A percentile compares a stretch with the other conserved stretches of the same genome.
phyloP scores from a whole-genome alignment of 78 protist species.

The Planoprotostelium fungivorum region DNA sequence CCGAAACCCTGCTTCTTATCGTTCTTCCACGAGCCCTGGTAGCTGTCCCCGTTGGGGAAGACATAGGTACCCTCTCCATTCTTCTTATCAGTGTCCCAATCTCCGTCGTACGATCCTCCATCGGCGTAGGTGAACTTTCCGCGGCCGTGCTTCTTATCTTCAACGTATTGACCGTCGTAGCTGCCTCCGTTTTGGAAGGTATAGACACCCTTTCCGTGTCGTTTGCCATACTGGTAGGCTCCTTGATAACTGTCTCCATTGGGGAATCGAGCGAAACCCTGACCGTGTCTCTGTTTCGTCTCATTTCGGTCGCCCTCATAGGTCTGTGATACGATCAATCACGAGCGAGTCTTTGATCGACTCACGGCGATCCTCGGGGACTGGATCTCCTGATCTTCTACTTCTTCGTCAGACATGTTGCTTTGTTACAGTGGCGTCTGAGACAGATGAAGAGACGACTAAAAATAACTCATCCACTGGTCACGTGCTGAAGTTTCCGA shows the following conservation, averaged over 20 bases:
- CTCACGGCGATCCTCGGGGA: background rate
- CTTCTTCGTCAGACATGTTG: background rate
- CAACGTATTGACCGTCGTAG: slow-evolving; percentile 6
- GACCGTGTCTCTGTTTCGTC: background rate
- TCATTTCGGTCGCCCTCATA: background rate
- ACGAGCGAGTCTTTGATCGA: background rate
- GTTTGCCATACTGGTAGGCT: background rate
- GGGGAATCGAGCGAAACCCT: background rate
- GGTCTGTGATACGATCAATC: background rate
- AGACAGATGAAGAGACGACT: too few relatives aligned
- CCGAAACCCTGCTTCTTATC: slow-evolving; percentile 1
- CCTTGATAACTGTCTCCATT: slow-evolving; percentile 6
- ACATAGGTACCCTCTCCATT: background rate
- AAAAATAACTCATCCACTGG: too few relatives aligned
- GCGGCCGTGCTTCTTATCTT: slow-evolving; percentile 7
- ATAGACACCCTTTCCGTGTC: slow-evolving; percentile 17
- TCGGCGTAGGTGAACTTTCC: slow-evolving; percentile 8
- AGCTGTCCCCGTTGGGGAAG: slow-evolving; percentile 7
- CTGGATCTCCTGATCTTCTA: background rate
- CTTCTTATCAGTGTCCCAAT: background rate
- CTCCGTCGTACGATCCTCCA: slow-evolving; percentile 7
- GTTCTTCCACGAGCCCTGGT: slow-evolving; percentile 6
- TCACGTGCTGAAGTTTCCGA: too few relatives aligned
- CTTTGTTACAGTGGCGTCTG: too few relatives aligned
- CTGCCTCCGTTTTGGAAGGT: background rate